Conservation (phyloP, 768 basidiomycete species). For the Daedaleopsis sinensis region DNA sequence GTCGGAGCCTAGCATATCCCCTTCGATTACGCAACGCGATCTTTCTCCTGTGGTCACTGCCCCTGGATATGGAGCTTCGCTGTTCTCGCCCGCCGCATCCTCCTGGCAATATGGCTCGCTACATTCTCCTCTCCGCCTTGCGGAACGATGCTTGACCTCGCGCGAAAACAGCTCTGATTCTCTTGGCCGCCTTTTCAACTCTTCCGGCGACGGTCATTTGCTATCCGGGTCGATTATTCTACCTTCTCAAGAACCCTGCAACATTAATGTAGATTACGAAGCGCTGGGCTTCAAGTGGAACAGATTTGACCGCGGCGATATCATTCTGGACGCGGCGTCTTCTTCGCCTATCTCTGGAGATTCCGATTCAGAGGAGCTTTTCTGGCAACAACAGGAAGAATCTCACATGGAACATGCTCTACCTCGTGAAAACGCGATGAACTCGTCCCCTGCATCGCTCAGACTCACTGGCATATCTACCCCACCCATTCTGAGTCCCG, state of each 20-base stretch:
- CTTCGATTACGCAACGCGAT: too few species aligned
- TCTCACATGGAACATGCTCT: background rate
- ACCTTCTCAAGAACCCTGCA: conserved; percentile 1
- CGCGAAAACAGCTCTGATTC: too few species aligned
- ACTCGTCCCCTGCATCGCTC: background rate
- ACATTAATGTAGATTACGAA: conserved; percentile 28
- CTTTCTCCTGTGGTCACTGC: background rate
- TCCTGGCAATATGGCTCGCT: background rate
- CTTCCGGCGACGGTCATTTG: too few species aligned
- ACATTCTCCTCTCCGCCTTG: too few species aligned
- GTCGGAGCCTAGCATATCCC: background rate
- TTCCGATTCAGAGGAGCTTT: conserved; percentile 6
- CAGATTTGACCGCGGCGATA: conserved; percentile 41
- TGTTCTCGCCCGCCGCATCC: background rate
- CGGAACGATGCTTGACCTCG: too few species aligned
- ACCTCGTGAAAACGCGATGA: background rate
- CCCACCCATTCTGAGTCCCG: background rate
- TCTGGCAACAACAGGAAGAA: conserved; percentile 4
- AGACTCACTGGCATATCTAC: background rate
- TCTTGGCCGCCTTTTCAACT: too few species aligned
- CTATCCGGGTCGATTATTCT: background rate
- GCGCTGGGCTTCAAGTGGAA: conserved; percentile 59
- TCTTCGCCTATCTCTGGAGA: background rate
- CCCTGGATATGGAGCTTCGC: background rate
- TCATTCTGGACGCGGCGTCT: background rate